A percentile compares a stretch with the other conserved stretches of the same genome.
Conservation (phyloP, 371 early-diverging fungal genomes). For the Mortierella sp. region DNA sequence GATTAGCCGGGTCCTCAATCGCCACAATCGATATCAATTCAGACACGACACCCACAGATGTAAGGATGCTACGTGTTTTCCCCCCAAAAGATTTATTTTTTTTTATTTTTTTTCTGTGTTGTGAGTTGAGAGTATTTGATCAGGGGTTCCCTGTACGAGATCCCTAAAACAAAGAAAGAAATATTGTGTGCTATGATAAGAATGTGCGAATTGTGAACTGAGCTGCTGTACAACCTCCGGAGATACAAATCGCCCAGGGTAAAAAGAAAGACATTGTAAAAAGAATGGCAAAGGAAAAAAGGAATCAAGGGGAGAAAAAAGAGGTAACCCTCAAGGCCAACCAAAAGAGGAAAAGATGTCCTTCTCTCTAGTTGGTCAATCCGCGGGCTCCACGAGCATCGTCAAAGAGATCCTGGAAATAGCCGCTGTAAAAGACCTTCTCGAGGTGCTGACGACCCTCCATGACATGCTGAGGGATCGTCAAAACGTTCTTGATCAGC, state of each 20-base stretch:
- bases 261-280: neutral
- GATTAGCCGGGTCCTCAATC: too few relatives aligned
- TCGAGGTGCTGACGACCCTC: constrained; percentile 34
- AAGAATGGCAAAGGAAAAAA: neutral
- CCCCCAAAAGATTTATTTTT: too few relatives aligned
- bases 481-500: constrained; percentile 29
- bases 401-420: constrained; percentile 24
- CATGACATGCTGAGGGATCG: constrained; percentile 17
- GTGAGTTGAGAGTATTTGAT: too few relatives aligned
- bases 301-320: neutral
- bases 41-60: too few relatives aligned
- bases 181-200: too few relatives aligned
- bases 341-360: neutral
- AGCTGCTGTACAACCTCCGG: constrained; percentile 1
- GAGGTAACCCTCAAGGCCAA: neutral
- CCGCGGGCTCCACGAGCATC: constrained; percentile 24
- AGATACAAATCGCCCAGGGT: neutral
- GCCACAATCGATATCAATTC: too few relatives aligned
- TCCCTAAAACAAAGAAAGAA: too few relatives aligned
- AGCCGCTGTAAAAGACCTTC: constrained; percentile 22
- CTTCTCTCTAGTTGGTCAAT: neutral
- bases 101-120: too few relatives aligned
- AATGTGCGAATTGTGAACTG: neutral
- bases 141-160: too few relatives aligned
- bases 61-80: too few relatives aligned